Base-by-base conservation (phyloP, 768 basidiomycete species). In the Boletus subparvulus region DNA sequence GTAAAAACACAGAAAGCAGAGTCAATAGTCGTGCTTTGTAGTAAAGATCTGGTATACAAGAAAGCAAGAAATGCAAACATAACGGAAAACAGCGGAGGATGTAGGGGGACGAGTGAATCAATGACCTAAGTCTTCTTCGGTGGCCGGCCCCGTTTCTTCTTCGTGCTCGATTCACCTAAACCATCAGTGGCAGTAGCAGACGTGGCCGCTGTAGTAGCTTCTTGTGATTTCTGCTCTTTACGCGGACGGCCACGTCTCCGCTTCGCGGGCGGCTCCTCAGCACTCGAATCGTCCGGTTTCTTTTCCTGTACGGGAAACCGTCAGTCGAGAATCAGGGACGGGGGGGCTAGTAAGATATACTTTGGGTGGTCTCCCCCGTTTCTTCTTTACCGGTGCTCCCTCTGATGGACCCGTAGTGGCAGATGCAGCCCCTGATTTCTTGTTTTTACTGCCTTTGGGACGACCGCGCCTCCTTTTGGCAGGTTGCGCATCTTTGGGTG, bases 381-480 rank as follows among this genome's bases (percentile, higher is more conserved):
- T 80, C 63, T 77, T 75, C 73, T 79, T 80, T 51, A 66, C 51
- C 43, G 59, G 68, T 24, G 66, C 40, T 2, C 65, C 69, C 50
- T 70, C 69, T 58, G 73, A 63, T 50, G 67, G 59, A 30, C 58
- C 58, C 14, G 65, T 60, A 17, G 73, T 60, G 16, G 72, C 39
- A 53, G 72, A 62, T 39, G 73, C 61, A 57, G 67, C 74, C 69
- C 70, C 66, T 61, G 69, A 71, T 67, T 80, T 82, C 77, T 83
- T 84, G 74, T 84, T 84, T 77, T 90, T 94, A 74, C 89, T 91
- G 65, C 93, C 93, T 72, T 87, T 92, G 58, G 94, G 94, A 62
- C 94, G 85, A 52, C 94, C 94, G 46, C 94, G 83, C 67, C 90
- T 85, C 66, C 93, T 86, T 77, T 92, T 94, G 59, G 69, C 64